phyloP scores from a whole-genome alignment of 805 yeast species.

The Barnettozyma siamensis region DNA sequence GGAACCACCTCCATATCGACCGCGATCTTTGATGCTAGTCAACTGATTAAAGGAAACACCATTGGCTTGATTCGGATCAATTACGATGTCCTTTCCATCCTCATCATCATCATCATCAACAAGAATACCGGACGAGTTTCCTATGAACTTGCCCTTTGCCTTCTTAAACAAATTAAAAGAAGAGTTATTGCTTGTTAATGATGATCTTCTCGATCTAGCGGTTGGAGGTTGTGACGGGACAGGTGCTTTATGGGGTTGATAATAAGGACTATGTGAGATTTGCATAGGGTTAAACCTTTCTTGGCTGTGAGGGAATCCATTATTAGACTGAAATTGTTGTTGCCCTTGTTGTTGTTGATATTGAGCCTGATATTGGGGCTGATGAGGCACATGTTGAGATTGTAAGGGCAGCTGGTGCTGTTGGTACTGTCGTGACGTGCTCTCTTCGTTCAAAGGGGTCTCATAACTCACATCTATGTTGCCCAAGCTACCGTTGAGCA shows the following conservation, averaged over 20 bases:
- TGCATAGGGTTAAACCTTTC: not conserved
- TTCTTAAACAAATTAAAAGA: constrained; percentile 11
- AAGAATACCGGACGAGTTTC: constrained; percentile 18
- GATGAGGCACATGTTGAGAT: not conserved
- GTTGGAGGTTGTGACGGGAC: not conserved
- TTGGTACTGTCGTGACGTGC: constrained; percentile 15
- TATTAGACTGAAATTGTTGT: too few species aligned
- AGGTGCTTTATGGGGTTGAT: not conserved
- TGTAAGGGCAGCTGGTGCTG: not conserved
- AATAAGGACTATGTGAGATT: not conserved
- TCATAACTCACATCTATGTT: constrained; percentile 41
- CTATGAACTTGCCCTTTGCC: constrained; percentile 12
- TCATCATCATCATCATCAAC: constrained; percentile 32
- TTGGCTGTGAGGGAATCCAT: not conserved
- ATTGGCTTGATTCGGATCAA: constrained; percentile 29
- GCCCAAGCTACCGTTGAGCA: constrained; percentile 35
- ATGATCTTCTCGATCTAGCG: constrained; percentile 14
- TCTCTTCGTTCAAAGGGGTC: constrained; percentile 25
- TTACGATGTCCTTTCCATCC: constrained; percentile 31
- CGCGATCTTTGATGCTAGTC: constrained; percentile 56
- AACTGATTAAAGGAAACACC: constrained; percentile 59
- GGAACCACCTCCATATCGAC: constrained; percentile 51
- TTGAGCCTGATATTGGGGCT: constrained; percentile 1
- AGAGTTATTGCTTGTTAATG: constrained; percentile 14
- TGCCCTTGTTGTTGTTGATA: not conserved